Evolutionary conservation across 768 basidiomycete genomes (phyloP), one percentile per base, ranked within the genome.

Genomic region (Tulasnella sp.): DNA sequence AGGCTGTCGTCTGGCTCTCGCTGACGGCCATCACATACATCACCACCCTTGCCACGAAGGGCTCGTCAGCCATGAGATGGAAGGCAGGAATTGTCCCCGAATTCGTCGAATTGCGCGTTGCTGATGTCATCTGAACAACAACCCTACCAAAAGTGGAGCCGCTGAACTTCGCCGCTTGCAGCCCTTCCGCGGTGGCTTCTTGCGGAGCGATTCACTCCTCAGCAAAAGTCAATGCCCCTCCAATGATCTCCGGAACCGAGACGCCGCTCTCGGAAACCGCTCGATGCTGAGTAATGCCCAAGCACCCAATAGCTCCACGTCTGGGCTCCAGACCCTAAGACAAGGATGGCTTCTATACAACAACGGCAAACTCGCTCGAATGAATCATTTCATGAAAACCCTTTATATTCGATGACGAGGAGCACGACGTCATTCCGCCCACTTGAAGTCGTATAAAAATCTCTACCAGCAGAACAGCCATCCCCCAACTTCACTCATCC

Each of bases 41-140:
- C 8, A 1, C 46, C 12, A 14, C 46, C 46, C 46, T 20, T 46
- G 46, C 16, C 1, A 2, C 18, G 46, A 46, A 16, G 46, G 1
- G 14, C 46, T 46, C 46, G 16, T 46, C 46, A 14, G 8, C 46
- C 37, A 20, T 46, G 16, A 16, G 18, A 20, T 18, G 46, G 18
- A 11, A 3, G 46, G 14, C 16, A 46, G 46, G 46, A 18, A 18
- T 1, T 20, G 46, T n/a, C n/a, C n/a, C n/a, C n/a, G n/a, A n/a
- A 28, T 69, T 69, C 28, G 64, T 37, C 64, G 64, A 69, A 69
- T 34, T 6, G 64, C 64, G 16, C 9, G 64, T 22, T 69, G 64
- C 64, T 69, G 64, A 69, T 24, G 64, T 69, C 64, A 69, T 69
- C 64, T n/a, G 64, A 69, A 69, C 64, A 69, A 69, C n/a, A 18